Evolutionary conservation across 352 stramenopile species (phyloP).

Genomic region (Phytophthora ohioensis): DNA sequence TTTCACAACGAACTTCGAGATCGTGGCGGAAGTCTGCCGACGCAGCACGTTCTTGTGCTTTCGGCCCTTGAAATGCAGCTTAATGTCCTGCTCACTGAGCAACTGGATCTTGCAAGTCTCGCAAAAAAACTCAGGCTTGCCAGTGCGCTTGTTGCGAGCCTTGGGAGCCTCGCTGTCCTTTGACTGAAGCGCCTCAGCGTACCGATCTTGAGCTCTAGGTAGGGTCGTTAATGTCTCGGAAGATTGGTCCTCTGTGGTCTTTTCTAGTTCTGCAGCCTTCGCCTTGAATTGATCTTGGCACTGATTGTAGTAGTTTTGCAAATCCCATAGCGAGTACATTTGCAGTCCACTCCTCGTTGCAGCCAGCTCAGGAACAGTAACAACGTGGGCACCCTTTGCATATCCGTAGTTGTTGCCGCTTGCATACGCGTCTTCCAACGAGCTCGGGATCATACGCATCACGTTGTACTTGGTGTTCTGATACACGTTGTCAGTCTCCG

Average conservation of each 20-base stretch:
- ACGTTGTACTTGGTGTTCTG: constrained; percentile 94
- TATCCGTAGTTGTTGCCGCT: constrained; percentile 41
- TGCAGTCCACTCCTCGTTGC: constrained; percentile 69
- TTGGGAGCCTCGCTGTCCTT: constrained; percentile 13
- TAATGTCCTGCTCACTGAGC: constrained; percentile 79
- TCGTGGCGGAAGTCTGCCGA: constrained; percentile 50
- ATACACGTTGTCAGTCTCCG: constrained; percentile 88
- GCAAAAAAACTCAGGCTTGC: constrained; percentile 69
- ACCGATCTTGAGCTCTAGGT: constrained; percentile 48
- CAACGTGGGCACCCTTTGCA: constrained; percentile 27
- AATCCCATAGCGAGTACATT: constrained; percentile 80
- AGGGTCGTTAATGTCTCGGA: constrained; percentile 42
- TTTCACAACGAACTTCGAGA: constrained; percentile 60
- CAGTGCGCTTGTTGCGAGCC: constrained; percentile 32
- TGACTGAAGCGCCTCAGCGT: constrained; percentile 29
- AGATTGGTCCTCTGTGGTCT: constrained; percentile 14
- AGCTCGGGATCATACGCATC: constrained; percentile 82
- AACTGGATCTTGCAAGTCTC: constrained; percentile 74
- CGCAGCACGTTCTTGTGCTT: constrained; percentile 86
- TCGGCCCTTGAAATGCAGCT: constrained; percentile 80
- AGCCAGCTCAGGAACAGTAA: constrained; percentile 68
- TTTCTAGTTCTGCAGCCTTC: constrained; percentile 46
- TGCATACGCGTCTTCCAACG: constrained; percentile 53
- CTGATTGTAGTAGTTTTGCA: constrained; percentile 66
- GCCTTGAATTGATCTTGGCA: constrained; percentile 61